These are phyloP conservation scores for Sanchytrium tribonematis DNA, from an alignment of 371 early-diverging fungal genomes.

Conservation along the genomic window DNA sequence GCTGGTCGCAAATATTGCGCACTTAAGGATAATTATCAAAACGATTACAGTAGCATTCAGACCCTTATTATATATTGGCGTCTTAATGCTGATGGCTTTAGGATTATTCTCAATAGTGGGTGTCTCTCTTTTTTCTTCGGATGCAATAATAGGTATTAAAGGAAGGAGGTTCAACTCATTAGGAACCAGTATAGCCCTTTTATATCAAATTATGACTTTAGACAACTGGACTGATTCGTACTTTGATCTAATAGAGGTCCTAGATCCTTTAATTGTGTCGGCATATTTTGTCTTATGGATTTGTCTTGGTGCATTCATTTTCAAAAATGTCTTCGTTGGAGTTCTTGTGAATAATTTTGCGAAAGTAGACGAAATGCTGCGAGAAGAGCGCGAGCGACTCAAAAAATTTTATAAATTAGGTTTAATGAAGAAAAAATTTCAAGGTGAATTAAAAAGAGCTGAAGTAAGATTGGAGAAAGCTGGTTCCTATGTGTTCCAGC, in stretches of 20 bases:
- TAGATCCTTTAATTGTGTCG: background rate
- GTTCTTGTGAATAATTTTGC: constrained; percentile 10
- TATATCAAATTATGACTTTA: background rate
- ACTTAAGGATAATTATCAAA: background rate
- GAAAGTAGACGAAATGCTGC: background rate
- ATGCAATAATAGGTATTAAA: background rate
- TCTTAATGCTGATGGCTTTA: background rate
- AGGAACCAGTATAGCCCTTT: background rate
- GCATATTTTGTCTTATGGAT: constrained; percentile 9
- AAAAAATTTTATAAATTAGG: background rate
- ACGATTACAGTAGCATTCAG: background rate
- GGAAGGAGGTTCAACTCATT: background rate
- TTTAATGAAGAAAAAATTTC: background rate
- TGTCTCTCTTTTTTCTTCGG: background rate
- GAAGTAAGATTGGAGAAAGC: background rate
- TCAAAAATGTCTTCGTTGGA: constrained; percentile 19
- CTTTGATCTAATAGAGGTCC: background rate
- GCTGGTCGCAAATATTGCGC: background rate
- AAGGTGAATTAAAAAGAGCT: background rate
- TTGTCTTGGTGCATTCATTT: constrained; percentile 18
- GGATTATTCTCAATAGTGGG: background rate
- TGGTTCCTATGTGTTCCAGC: background rate
- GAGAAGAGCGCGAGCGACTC: background rate
- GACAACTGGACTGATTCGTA: background rate
- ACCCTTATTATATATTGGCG: background rate